These are phyloP conservation scores for Exophiala calicioides DNA, from an alignment of 2,329 filamentous ascomycete genomes.

Conservation along the genomic window DNA sequence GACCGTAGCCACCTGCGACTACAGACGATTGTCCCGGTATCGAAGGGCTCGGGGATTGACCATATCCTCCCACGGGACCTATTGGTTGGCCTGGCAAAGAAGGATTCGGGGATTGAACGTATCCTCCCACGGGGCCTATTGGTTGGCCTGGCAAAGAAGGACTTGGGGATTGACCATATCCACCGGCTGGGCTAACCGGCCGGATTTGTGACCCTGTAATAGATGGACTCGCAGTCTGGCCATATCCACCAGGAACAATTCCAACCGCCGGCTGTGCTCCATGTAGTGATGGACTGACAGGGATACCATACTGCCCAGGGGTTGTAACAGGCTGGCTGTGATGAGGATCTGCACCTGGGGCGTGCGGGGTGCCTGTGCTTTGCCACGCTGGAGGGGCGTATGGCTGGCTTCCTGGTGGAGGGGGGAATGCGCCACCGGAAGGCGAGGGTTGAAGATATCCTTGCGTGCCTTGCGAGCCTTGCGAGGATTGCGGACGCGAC, in stretches of 20 bases:
- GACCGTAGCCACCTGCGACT: neutral
- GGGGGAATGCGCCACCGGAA: slow-evolving; percentile 25
- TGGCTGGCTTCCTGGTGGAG: slow-evolving; percentile 29
- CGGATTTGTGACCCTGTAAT: too few species aligned
- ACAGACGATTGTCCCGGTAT: too few species aligned
- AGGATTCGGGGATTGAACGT: slow-evolving; percentile 1
- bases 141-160: too few species aligned
- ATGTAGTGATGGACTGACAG: too few species aligned
- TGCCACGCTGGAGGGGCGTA: slow-evolving; percentile 31
- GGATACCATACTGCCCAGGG: neutral
- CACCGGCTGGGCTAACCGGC: neutral
- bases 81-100: slow-evolving; percentile 1
- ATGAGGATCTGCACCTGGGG: slow-evolving; percentile 12
- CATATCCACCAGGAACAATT: neutral
- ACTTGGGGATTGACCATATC: slow-evolving; percentile 9
- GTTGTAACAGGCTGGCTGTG: slow-evolving; percentile 8
- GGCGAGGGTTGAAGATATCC: slow-evolving; percentile 29
- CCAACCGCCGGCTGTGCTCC: too few species aligned
- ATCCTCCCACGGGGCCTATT: neutral
- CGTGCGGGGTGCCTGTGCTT: slow-evolving; percentile 24
- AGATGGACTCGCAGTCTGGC: slow-evolving; percentile 1
- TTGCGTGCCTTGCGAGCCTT: slow-evolving; percentile 41
- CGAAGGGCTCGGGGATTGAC: slow-evolving; percentile 9
- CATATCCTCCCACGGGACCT: slow-evolving; percentile 1
- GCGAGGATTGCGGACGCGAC: slow-evolving; percentile 40